Conservation (phyloP, 2,329 filamentous ascomycete genomes). For the Dichotomopilus funicola region DNA sequence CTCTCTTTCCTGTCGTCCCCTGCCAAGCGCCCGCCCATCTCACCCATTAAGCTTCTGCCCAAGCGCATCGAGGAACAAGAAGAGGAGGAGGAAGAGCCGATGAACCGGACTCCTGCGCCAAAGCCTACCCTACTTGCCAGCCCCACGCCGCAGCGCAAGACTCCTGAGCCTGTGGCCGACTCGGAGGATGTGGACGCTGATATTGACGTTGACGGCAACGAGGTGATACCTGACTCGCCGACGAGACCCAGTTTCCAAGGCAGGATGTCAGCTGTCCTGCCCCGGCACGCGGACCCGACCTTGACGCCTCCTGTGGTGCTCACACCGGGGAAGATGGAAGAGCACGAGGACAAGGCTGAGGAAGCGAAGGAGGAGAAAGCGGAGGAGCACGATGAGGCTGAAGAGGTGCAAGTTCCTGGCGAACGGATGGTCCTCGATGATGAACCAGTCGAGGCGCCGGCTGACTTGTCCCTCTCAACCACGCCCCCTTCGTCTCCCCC, state of each 20-base stretch:
- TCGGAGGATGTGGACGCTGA: constrained; percentile 1
- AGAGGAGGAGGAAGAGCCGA: neutral
- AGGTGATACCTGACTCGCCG: constrained; percentile 23
- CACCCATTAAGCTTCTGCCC: no score
- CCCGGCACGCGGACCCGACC: constrained; percentile 27
- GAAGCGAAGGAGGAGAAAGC: neutral
- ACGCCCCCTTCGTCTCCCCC: constrained; percentile 28
- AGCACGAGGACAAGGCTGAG: neutral
- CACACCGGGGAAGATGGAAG: neutral
- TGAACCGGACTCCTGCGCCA: constrained; percentile 28
- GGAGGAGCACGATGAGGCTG: neutral
- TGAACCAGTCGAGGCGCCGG: neutral
- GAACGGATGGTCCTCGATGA: constrained; percentile 17
- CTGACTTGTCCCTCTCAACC: constrained; percentile 16
- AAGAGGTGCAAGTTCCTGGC: neutral
- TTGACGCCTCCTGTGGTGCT: constrained; percentile 13
- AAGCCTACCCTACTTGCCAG: constrained; percentile 31
- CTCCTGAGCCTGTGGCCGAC: neutral
- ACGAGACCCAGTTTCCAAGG: constrained; percentile 30
- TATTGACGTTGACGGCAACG: constrained; percentile 16
- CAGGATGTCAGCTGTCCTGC: constrained; percentile 34
- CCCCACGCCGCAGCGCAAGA: constrained; percentile 11
- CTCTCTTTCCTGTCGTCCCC: constrained; percentile 38
- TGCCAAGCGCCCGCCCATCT: constrained; percentile 9
- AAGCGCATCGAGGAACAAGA: no score